Conservation (phyloP, 2,329 filamentous ascomycete genomes). For the Emmonsiellopsis sp. region DNA sequence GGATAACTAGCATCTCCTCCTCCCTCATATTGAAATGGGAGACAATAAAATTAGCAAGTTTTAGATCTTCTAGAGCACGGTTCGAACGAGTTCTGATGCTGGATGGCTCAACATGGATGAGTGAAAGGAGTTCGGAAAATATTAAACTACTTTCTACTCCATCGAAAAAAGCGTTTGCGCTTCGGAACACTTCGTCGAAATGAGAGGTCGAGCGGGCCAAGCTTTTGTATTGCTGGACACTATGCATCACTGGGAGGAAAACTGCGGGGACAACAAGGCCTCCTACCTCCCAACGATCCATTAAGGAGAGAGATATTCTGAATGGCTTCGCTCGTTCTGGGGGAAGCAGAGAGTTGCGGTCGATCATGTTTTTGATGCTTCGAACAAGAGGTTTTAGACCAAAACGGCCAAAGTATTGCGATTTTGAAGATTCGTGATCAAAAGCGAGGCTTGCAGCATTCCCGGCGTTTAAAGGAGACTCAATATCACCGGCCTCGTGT, state of each 20-base stretch:
- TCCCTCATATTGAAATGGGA: constrained; percentile 85
- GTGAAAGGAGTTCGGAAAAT: constrained; percentile 68
- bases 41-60: constrained; percentile 71
- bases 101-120: constrained; percentile 46
- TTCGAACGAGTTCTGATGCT: constrained; percentile 42
- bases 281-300: constrained; percentile 98
- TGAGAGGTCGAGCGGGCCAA: constrained; percentile 56
- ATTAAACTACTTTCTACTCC: constrained; percentile 91
- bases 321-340: constrained; percentile 73
- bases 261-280: constrained; percentile 79
- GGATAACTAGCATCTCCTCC: constrained; percentile 85
- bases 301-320: constrained; percentile 83
- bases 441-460: constrained; percentile 20
- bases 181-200: constrained; percentile 79
- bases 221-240: constrained; percentile 64
- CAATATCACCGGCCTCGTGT: constrained; percentile 26
- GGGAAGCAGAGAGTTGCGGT: constrained; percentile 43
- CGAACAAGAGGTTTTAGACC: constrained; percentile 65
- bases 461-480: constrained; percentile 19
- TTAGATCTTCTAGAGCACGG: constrained; percentile 52
- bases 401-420: constrained; percentile 73
- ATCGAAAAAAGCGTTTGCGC: constrained; percentile 93
- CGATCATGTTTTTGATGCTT: constrained; percentile 70
- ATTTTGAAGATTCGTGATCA: constrained; percentile 46
- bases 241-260: constrained; percentile 77